Conservation (phyloP, 1,284 basidiomycete species). For the Fomitopsis pinicola region DNA sequence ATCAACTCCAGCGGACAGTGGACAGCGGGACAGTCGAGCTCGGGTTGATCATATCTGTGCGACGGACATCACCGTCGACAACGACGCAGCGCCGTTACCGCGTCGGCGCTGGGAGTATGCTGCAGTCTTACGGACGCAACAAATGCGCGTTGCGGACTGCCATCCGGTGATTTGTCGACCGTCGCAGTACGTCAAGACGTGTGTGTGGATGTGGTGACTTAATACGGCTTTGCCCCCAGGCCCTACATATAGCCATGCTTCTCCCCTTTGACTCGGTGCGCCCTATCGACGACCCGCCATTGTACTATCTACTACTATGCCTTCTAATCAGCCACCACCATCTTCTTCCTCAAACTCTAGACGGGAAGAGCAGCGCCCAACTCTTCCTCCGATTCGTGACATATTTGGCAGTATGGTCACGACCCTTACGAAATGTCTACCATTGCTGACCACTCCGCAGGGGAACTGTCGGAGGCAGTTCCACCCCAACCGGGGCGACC, state of each 20-base stretch:
- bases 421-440: background rate
- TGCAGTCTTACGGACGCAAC: background rate
- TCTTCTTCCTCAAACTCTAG: constrained; percentile 28
- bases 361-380: constrained; percentile 47
- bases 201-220: background rate
- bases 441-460: constrained; percentile 7
- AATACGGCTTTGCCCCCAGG: background rate
- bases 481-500: constrained; percentile 19
- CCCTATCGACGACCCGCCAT: constrained; percentile 1
- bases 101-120: constrained; percentile 3
- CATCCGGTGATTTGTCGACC: constrained; percentile 3
- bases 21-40: background rate
- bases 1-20: background rate
- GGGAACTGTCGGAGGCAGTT: constrained; percentile 20
- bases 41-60: constrained; percentile 4
- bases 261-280: background rate
- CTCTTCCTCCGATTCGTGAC: constrained; percentile 72
- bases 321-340: constrained; percentile 30
- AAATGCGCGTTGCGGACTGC: constrained; percentile 5
- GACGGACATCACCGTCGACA: constrained; percentile 15
- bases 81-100: constrained; percentile 5
- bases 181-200: background rate
- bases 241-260: constrained; percentile 3
- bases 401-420: constrained; percentile 44
- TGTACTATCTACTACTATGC: constrained; percentile 27